phyloP scores from a whole-genome alignment of 2,329 filamentous ascomycete species.

The Aspergillus viridinutans region DNA sequence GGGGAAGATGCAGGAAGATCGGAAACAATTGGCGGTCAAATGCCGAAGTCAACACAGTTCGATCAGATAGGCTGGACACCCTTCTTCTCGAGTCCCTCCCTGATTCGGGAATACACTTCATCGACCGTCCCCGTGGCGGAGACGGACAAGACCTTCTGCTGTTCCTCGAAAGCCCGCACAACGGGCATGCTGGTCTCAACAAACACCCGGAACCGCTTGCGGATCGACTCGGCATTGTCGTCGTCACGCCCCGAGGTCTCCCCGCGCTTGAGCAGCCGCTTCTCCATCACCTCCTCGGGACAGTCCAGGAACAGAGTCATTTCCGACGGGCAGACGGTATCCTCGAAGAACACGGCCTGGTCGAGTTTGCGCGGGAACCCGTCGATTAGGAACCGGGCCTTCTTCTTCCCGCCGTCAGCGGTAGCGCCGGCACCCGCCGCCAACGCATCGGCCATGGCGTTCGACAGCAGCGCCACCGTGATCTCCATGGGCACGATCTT shows the following conservation, averaged over 20 bases:
- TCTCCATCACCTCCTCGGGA: constrained; percentile 82
- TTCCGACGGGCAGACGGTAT: constrained; percentile 74
- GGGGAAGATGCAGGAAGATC: background rate
- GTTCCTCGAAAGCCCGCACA: constrained; percentile 73
- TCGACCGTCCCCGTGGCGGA: constrained; percentile 66
- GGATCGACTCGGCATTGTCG: constrained; percentile 92
- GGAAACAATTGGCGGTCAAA: constrained; percentile 3
- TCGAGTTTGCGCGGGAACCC: constrained; percentile 96
- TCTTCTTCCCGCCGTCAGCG: constrained; percentile 33
- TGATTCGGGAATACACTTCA: constrained; percentile 56
- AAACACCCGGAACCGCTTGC: constrained; percentile 93
- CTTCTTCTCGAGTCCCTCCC: constrained; percentile 43
- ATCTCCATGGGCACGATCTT: constrained; percentile 99
- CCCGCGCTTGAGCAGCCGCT: constrained; percentile 77
- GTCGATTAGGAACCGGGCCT: constrained; percentile 70
- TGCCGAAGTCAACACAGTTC: background rate
- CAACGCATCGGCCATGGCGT: constrained; percentile 77
- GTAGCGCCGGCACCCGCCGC: constrained; percentile 40
- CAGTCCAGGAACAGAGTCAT: constrained; percentile 95
- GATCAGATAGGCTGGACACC: constrained; percentile 30
- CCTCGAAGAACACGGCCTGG: constrained; percentile 91
- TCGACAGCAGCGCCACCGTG: constrained; percentile 87
- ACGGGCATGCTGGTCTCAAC: constrained; percentile 97
- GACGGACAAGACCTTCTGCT: constrained; percentile 76
- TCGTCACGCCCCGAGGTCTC: constrained; percentile 89